Evolutionary conservation across 257 asterid genomes (phyloP).

Genomic region (Knoxia roxburghii): DNA sequence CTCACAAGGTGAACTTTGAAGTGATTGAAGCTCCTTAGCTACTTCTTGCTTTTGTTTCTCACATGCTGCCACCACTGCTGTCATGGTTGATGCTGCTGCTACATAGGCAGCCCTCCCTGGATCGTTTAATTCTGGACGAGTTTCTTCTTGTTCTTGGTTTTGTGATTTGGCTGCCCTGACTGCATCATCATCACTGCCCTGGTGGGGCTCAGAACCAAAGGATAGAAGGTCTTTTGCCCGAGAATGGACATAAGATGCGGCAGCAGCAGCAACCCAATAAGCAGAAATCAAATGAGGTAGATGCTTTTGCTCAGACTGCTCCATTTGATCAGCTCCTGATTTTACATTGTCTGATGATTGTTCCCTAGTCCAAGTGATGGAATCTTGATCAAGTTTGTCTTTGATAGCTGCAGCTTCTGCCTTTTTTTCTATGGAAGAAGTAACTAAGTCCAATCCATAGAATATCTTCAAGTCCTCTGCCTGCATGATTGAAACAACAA

Average conservation of each 20-base stretch:
- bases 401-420: conserved; percentile 51
- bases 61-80: conserved; percentile 81
- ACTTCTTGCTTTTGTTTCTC: conserved; percentile 69
- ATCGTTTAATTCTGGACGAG: conserved; percentile 22
- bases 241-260: conserved; percentile 70
- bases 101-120: conserved; percentile 71
- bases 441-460: conserved; percentile 62
- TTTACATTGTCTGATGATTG: conserved; percentile 9
- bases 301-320: conserved; percentile 18
- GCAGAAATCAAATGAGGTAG: conserved; percentile 43
- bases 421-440: conserved; percentile 75
- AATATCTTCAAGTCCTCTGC: conserved; percentile 55
- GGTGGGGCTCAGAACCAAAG: conserved; percentile 24
- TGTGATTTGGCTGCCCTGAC: conserved; percentile 3
- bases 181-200: conserved; percentile 7
- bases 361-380: conserved; percentile 13
- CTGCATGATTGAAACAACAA: conserved; percentile 37
- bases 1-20: conserved; percentile 78
- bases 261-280: conserved; percentile 76
- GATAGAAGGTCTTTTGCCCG: conserved; percentile 34
- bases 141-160: conserved; percentile 13
- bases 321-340: conserved; percentile 12
- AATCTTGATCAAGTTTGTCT: conserved; percentile 38
- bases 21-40: conserved; percentile 78
- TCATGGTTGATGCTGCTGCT: conserved; percentile 82